Evolutionary conservation across 371 early-diverging fungal genomes (phyloP).

Genomic region (Actinomucor elegans): DNA sequence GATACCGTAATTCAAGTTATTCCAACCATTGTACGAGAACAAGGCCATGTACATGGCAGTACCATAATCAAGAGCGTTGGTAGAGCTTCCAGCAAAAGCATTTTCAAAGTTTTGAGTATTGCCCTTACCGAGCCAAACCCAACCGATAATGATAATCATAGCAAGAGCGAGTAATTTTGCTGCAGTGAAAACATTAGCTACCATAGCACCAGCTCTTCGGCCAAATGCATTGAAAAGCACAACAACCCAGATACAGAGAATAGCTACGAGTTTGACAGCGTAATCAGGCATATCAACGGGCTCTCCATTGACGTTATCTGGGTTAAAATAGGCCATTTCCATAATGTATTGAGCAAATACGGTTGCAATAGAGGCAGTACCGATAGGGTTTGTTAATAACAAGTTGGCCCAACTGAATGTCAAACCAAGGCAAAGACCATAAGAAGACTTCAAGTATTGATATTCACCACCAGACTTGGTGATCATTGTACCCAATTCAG

Average conservation of each 20-base stretch:
- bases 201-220: slow-evolving; percentile 28
- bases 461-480: slow-evolving; percentile 54
- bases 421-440: slow-evolving; percentile 31
- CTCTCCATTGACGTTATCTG: slow-evolving; percentile 6
- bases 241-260: slow-evolving; percentile 36
- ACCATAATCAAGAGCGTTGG: slow-evolving; percentile 54
- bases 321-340: slow-evolving; percentile 38
- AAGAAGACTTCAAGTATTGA: slow-evolving; percentile 37
- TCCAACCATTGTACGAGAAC: slow-evolving; percentile 66
- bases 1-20: slow-evolving; percentile 63
- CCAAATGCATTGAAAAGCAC: slow-evolving; percentile 37
- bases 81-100: slow-evolving; percentile 37
- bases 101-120: slow-evolving; percentile 28
- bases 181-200: slow-evolving; percentile 27
- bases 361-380: slow-evolving; percentile 56
- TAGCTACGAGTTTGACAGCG: slow-evolving; percentile 31
- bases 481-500: slow-evolving; percentile 67
- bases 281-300: slow-evolving; percentile 21
- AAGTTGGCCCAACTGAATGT: slow-evolving; percentile 36
- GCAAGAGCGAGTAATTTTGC: slow-evolving; percentile 37
- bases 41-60: slow-evolving; percentile 61
- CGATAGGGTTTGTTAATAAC: slow-evolving; percentile 34
- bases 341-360: slow-evolving; percentile 58
- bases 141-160: slow-evolving; percentile 45
- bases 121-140: slow-evolving; percentile 37